Base-by-base conservation (phyloP, 2,329 filamentous ascomycete species). In the Beauveria australis region DNA sequence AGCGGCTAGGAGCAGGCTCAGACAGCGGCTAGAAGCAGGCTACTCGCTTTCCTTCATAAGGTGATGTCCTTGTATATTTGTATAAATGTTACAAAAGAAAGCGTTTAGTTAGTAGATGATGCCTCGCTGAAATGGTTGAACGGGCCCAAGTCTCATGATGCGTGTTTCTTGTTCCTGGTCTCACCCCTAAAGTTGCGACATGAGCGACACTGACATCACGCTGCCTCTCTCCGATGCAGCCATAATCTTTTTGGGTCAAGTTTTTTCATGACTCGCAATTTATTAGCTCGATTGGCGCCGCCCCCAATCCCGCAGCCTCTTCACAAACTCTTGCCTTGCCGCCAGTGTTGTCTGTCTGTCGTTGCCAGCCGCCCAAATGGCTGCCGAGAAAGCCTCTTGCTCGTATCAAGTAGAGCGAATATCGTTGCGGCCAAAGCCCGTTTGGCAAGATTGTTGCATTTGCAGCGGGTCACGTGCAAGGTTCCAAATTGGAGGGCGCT, bases 381-480 rank as follows among this genome's bases (percentile, higher is more conserved):
- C 33, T 53, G 16, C 51, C 33, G 19, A 53, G 33, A 26, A 12
- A 9, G 3, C 24, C 14, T 47, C 24, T 47, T 47, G 44, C 22
- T 18, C 3, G 19, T 14, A 33, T 33, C 3, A 5, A 14, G 24
- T 6, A 10, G 24, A 47, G 22, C 3, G 22, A 24, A 26, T 18
- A 26, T 14, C 33, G 30, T 33, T 14, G 30, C 30, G 30, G 30
- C 30, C 30, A 33, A 12, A 33, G 30, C 33, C 33, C 26, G 5
- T 30, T 30, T 33, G 30, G 40, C 8, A 14, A 14, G 22, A 16
- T n/a, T 14, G 9, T 30, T 55, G 18, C 26, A 37, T n/a, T 40
- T 33, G 19, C 7, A 30, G 33, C 12, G 18, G 33, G 55, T 58
- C 55, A 58, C 55, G 55, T 58, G 55, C 33, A 9, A 24, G 1